These are phyloP conservation scores for Talaromyces verruculosus DNA, from an alignment of 2,329 filamentous ascomycete species.

Conservation along the genomic window DNA sequence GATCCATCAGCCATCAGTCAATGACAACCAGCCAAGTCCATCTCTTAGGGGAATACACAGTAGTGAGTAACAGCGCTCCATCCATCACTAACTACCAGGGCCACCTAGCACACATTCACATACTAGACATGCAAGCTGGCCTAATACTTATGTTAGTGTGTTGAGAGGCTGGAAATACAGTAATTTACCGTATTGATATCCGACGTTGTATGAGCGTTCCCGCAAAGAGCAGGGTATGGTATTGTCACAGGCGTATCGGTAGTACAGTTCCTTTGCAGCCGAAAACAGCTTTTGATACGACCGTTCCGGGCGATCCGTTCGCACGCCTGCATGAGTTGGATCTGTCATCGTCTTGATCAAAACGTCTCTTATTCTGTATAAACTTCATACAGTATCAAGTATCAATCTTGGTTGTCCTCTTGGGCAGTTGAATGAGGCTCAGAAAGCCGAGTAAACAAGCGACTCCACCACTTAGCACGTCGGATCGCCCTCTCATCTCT, in stretches of 20 bases:
- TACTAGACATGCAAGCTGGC: neutral
- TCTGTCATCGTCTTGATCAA: neutral
- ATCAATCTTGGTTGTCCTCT: neutral
- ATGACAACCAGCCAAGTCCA: neutral
- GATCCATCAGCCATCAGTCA: neutral
- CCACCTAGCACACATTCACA: no score
- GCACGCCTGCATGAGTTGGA: neutral
- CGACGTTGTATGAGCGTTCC: neutral
- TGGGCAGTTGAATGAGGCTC: neutral
- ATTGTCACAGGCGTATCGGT: constrained; percentile 5
- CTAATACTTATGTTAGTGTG: neutral
- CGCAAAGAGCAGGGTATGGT: neutral
- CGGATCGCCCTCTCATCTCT: constrained; percentile 1
- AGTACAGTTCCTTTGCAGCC: neutral
- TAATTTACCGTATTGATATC: constrained; percentile 12
- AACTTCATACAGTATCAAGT: no score
- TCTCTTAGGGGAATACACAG: neutral
- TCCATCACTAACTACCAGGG: neutral
- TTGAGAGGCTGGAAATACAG: neutral
- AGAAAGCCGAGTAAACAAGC: neutral
- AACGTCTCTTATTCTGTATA: neutral
- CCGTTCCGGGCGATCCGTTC: constrained; percentile 12
- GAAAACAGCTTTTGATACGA: constrained; percentile 11
- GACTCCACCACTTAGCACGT: constrained; percentile 10
- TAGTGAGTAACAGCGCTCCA: neutral